A percentile compares a stretch with the other conserved stretches of the same genome.
phyloP scores from a whole-genome alignment of 2,329 filamentous ascomycete genomes.

The Xylaria multiplex region DNA sequence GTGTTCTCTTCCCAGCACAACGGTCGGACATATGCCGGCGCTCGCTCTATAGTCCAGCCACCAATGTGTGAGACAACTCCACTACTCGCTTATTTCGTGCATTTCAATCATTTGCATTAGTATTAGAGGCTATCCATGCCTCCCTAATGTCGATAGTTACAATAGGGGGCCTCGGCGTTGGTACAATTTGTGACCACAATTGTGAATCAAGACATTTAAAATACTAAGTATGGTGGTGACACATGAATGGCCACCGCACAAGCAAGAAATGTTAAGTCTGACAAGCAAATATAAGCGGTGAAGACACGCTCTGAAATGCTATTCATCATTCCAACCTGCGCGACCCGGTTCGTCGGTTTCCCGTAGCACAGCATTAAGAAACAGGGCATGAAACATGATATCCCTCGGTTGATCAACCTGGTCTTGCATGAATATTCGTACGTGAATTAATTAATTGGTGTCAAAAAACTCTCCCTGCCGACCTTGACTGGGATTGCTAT shows the following conservation, averaged over 20 bases:
- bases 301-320: background rate
- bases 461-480: constrained; percentile 4
- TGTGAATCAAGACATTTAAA: background rate
- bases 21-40: constrained; percentile 20
- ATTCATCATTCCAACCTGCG: background rate
- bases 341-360: background rate
- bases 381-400: constrained; percentile 17
- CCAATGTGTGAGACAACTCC: background rate
- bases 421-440: constrained; percentile 6
- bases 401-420: constrained; percentile 15
- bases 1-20: constrained; percentile 11
- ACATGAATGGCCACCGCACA: background rate
- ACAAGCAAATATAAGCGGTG: background rate
- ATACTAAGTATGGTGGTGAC: background rate
- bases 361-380: constrained; percentile 2
- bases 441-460: constrained; percentile 2
- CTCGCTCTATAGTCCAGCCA: constrained; percentile 3
- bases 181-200: background rate
- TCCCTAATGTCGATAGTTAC: background rate
- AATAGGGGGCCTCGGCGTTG: background rate
- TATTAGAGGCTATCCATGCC: constrained; percentile 1
- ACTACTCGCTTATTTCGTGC: background rate
- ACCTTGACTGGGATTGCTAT: constrained; percentile 16
- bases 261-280: background rate
- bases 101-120: background rate